These are phyloP conservation scores for Fusarium nygamai DNA, from an alignment of 2,329 filamentous ascomycete genomes.

Conservation along the genomic window DNA sequence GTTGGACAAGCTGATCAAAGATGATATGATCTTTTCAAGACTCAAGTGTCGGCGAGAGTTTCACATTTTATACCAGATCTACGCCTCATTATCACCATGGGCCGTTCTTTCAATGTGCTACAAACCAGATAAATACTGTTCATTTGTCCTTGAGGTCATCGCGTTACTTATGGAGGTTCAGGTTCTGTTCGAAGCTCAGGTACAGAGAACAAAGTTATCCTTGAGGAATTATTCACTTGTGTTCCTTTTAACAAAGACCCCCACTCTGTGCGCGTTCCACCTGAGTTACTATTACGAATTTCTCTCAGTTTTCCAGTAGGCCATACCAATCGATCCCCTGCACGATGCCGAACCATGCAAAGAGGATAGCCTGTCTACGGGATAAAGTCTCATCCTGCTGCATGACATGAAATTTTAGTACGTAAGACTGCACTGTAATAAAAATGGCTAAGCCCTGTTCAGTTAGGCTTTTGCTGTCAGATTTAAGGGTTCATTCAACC, in stretches of 20 bases:
- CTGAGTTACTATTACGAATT: accelerated
- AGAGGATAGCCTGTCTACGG: not conserved
- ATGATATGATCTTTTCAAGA: not conserved
- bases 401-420: not conserved
- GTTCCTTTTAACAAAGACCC: not conserved
- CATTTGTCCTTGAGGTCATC: accelerated
- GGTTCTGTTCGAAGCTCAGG: not conserved
- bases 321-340: not conserved
- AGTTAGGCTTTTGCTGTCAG: not conserved
- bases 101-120: no score
- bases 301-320: no score
- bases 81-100: not conserved
- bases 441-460: not conserved
- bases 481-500: not conserved
- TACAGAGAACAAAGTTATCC: not conserved
- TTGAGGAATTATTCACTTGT: not conserved
- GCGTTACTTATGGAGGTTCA: accelerated
- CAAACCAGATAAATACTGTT: not conserved
- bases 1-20: not conserved
- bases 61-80: not conserved
- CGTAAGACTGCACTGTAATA: not conserved
- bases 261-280: accelerated
- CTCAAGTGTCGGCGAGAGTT: no score
- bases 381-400: not conserved
- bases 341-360: accelerated